Conservation (phyloP, 1,284 basidiomycete species). For the Ceratobasidium sp. region DNA sequence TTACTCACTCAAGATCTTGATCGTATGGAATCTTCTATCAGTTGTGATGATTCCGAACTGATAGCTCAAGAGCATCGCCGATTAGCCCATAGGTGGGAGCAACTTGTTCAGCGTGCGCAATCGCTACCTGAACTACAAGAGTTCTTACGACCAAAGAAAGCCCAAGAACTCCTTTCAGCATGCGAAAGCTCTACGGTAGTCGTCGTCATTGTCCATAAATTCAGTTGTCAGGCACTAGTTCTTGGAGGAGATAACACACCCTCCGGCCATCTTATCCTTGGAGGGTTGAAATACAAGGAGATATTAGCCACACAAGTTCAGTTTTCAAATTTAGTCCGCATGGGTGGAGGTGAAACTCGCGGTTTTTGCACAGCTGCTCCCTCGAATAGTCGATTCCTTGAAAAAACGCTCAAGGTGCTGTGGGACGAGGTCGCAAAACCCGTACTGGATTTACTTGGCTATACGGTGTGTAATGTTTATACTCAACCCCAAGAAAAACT, state of each 20-base stretch:
- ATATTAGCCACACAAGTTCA: neutral
- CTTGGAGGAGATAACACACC: neutral
- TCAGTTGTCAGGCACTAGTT: neutral
- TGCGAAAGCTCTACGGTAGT: neutral
- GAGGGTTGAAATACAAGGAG: neutral
- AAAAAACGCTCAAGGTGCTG: neutral
- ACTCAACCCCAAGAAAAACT: no score
- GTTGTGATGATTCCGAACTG: neutral
- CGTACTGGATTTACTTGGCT: slow-evolving; percentile 6
- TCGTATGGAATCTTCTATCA: neutral
- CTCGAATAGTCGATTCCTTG: neutral
- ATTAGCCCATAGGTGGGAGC: neutral
- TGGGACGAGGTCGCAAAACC: neutral
- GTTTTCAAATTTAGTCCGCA: neutral
- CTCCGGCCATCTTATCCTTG: neutral
- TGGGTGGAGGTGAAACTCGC: neutral
- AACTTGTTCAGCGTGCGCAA: neutral
- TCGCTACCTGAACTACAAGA: neutral
- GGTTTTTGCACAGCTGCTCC: no score
- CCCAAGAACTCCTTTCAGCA: neutral
- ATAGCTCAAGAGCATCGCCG: neutral
- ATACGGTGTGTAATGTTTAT: slow-evolving; percentile 1
- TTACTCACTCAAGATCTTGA: neutral
- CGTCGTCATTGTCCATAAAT: neutral
- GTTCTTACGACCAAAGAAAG: neutral